Evolutionary conservation across 495 filamentous ascomycete species (phyloP), one percentile per base, ranked within the genome.

Genomic region (Bacidia rubella): DNA sequence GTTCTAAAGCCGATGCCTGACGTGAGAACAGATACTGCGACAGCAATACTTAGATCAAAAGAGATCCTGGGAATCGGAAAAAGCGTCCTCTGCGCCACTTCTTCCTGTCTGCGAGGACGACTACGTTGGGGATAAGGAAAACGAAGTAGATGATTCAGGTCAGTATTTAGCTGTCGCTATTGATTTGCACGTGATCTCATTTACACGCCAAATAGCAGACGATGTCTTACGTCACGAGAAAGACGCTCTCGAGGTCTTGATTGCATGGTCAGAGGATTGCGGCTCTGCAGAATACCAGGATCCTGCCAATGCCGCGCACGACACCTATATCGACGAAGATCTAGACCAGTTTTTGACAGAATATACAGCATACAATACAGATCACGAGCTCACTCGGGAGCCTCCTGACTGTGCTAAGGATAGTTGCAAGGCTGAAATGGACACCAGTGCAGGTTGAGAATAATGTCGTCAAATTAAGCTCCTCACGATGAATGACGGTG

Each of bases 1-100:
- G 48, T 20, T 38, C 10, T 22, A 47, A 15, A 17, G 39, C n/a
- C n/a, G n/a, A n/a, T n/a, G n/a, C n/a, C n/a, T n/a, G n/a, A n/a
- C n/a, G n/a, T n/a, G n/a, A n/a, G n/a, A n/a, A n/a, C 29, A 77
- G 74, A 62, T 74, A 3, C 59, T 75, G 11, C 69, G 68, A 47
- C 62, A 74, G 11, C 73, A 77, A 50, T 76, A 70, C 63, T 49
- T 57, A 12, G 63, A 66, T 2, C 53, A 69, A 27, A 65, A 67
- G 27, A 63, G 63, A n/a, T 65, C 66, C 44, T 63, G 68, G 26
- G 67, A 60, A 22, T 53, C 64, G 19, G 58, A 66, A 38, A 62
- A 65, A 49, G 63, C 59, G 49, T 58, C 61, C 1, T 56, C 63
- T 19, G 70, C 70, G 4, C 61, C 62, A n/a, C n/a, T n/a, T n/a